phyloP scores from a whole-genome alignment of 768 basidiomycete species.

The Saitozyma podzolica region DNA sequence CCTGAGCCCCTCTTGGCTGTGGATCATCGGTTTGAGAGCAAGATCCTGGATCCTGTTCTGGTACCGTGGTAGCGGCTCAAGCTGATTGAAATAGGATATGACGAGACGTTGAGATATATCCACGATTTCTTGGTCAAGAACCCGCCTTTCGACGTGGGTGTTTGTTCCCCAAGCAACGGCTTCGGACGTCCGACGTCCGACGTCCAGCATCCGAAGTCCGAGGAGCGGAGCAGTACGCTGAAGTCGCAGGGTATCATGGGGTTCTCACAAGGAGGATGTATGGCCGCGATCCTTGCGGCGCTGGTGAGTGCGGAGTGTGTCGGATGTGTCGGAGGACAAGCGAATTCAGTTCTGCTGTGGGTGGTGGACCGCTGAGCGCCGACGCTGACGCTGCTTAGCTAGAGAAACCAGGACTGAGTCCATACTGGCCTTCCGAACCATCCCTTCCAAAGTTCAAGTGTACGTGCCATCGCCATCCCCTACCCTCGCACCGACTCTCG shows the following conservation, averaged over 20 bases:
- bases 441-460: slow-evolving; percentile 45
- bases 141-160: slow-evolving; percentile 47
- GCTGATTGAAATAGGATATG: slow-evolving; percentile 28
- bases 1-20: not conserved
- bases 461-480: slow-evolving; percentile 10
- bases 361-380: not conserved
- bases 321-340: not conserved
- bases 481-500: too few species aligned
- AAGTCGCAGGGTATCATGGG: slow-evolving; percentile 45
- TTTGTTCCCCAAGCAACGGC: not conserved
- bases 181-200: not conserved
- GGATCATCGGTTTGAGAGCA: not conserved
- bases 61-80: not conserved
- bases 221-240: not conserved
- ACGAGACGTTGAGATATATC: slow-evolving; percentile 45
- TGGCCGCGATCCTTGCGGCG: slow-evolving; percentile 47
- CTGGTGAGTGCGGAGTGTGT: slow-evolving; percentile 26
- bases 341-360: not conserved
- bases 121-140: slow-evolving; percentile 41
- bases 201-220: not conserved
- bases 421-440: slow-evolving; percentile 36
- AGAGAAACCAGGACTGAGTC: slow-evolving; percentile 42
- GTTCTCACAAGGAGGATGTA: slow-evolving; percentile 51
- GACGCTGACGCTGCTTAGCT: slow-evolving; percentile 21
- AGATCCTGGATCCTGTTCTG: not conserved